Conservation (phyloP, 257 asterid species). For the Anisodus tanguticus region DNA sequence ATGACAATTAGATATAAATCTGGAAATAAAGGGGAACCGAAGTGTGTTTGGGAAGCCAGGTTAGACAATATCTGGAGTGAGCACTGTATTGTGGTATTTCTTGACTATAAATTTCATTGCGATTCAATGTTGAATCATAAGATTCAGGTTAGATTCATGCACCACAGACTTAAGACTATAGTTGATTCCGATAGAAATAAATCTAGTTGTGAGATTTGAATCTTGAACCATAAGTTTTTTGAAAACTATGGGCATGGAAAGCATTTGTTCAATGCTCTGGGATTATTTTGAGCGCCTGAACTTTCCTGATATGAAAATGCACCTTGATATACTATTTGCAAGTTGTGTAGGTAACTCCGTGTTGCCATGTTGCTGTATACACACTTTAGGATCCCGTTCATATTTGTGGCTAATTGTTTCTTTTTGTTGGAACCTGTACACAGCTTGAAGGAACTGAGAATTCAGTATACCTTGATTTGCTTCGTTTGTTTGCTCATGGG, state of each 20-base stretch:
- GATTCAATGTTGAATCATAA: background rate
- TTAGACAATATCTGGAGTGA: background rate
- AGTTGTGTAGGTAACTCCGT: background rate
- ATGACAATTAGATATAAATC: slow-evolving; percentile 17
- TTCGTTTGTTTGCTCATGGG: slow-evolving; percentile 81
- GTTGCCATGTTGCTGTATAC: background rate
- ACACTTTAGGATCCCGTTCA: background rate
- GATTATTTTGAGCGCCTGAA: background rate
- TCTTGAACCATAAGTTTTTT: background rate
- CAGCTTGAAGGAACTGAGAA: slow-evolving; percentile 93
- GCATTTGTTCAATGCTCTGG: background rate
- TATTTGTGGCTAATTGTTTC: background rate
- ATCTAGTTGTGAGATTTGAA: background rate
- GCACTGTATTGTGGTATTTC: background rate
- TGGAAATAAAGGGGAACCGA: background rate
- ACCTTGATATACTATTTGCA: slow-evolving; percentile 17
- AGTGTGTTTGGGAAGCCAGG: background rate
- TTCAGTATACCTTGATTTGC: slow-evolving; percentile 67
- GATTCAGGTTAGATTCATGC: slow-evolving; percentile 14
- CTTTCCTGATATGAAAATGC: background rate
- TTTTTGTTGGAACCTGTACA: slow-evolving; percentile 33
- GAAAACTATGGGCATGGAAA: background rate
- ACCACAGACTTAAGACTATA: background rate
- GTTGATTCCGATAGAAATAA: background rate
- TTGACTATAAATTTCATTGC: background rate